Conservation (phyloP, 1,284 basidiomycete species). For the Heterobasidion occidentale region DNA sequence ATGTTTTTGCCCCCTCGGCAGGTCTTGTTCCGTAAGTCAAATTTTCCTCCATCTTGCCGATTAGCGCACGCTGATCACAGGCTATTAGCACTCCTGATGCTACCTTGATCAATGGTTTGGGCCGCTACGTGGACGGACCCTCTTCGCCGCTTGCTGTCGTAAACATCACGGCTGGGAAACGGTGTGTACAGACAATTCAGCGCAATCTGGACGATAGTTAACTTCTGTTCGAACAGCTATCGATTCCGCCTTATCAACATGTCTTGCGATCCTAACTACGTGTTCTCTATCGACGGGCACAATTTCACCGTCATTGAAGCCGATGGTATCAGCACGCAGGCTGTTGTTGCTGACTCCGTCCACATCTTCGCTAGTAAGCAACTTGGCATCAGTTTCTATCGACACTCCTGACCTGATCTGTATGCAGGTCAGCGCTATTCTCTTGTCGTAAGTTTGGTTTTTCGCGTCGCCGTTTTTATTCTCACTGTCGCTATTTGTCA, state of each 20-base stretch:
- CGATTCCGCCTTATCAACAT: constrained; percentile 24
- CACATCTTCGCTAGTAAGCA: constrained; percentile 26
- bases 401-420: background rate
- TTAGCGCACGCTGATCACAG: background rate
- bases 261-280: constrained; percentile 26
- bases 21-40: constrained; percentile 5
- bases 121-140: constrained; percentile 19
- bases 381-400: too few species aligned
- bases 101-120: constrained; percentile 46
- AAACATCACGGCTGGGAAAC: constrained; percentile 17
- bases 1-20: constrained; percentile 4
- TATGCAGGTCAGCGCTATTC: constrained; percentile 27
- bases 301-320: constrained; percentile 43
- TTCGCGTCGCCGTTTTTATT: constrained; percentile 6
- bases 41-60: background rate
- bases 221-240: constrained; percentile 16
- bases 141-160: constrained; percentile 22
- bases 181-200: constrained; percentile 1
- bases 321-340: constrained; percentile 35
- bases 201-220: background rate
- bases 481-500: constrained; percentile 2
- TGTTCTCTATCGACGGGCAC: constrained; percentile 40
- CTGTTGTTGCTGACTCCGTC: constrained; percentile 31
- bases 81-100: constrained; percentile 8
- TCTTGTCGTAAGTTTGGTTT: constrained; percentile 17